Percentiles rank a stretch among this genome's conserved stretches.
Evolutionary conservation across 169 alveolate species (phyloP).

Genomic region (Perkinsus chesapeaki): DNA sequence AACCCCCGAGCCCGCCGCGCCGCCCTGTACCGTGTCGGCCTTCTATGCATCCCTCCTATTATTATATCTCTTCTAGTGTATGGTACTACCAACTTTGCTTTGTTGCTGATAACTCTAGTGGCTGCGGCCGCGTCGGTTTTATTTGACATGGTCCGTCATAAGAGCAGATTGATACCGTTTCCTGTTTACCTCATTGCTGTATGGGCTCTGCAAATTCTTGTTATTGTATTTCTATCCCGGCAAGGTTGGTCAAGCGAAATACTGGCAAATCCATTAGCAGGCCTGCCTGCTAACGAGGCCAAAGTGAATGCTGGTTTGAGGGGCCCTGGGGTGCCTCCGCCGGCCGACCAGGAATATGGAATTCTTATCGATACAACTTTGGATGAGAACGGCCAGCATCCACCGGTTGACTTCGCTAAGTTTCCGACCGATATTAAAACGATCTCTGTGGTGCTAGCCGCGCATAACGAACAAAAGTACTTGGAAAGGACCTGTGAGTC

Average conservation of each 20-base stretch:
- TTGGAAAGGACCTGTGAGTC: slow-evolving; percentile 31
- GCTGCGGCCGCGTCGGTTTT: neutral
- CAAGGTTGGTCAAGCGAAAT: neutral
- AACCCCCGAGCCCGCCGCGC: neutral
- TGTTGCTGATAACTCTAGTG: neutral
- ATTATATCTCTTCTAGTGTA: neutral
- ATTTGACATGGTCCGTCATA: neutral
- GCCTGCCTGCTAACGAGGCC: neutral
- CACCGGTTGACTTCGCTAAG: neutral
- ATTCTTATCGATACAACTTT: neutral
- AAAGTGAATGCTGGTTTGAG: neutral
- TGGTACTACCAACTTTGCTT: neutral
- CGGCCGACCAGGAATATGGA: neutral
- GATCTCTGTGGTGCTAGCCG: slow-evolving; percentile 43
- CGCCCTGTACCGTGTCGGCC: neutral
- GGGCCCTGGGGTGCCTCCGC: neutral
- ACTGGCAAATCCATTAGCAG: neutral
- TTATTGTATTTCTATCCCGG: neutral
- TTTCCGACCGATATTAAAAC: neutral
- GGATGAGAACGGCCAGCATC: neutral
- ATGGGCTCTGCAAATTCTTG: neutral
- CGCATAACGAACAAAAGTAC: slow-evolving; percentile 44
- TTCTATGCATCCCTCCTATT: neutral
- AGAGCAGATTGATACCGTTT: neutral
- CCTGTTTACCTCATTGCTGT: neutral